phyloP scores from a whole-genome alignment of 2,329 filamentous ascomycete species.

The Magnaporthiopsis poae region DNA sequence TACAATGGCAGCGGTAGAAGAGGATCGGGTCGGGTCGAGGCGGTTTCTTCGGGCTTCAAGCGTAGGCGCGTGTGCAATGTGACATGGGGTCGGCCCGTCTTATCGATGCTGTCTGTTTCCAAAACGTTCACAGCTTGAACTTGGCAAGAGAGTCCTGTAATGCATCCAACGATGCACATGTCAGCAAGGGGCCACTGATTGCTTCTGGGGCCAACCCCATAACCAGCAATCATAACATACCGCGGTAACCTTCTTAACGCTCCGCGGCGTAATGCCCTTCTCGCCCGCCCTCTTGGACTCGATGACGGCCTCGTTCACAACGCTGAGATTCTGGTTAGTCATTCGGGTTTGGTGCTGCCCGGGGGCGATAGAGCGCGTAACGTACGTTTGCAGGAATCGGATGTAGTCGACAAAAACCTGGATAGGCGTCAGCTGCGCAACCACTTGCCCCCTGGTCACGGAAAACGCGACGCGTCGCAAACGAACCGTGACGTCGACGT shows the following conservation, averaged over 20 bases:
- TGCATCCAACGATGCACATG: background rate
- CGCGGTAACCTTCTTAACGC: slow-evolving; percentile 67
- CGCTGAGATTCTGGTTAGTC: slow-evolving; percentile 31
- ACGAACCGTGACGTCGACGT: slow-evolving; percentile 71
- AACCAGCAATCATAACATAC: slow-evolving; percentile 34
- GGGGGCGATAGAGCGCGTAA: slow-evolving; percentile 17
- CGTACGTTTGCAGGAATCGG: slow-evolving; percentile 65
- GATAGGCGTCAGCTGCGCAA: background rate
- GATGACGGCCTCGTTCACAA: slow-evolving; percentile 72
- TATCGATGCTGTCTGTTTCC: no score
- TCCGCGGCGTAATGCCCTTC: slow-evolving; percentile 61
- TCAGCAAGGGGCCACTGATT: background rate
- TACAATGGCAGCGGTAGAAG: no score
- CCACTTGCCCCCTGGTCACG: no score
- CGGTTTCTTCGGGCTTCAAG: no score
- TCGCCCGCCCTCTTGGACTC: slow-evolving; percentile 66
- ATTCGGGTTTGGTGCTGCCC: background rate
- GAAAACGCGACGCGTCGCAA: slow-evolving; percentile 13
- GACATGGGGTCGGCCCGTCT: no score
- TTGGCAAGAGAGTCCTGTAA: slow-evolving; percentile 53
- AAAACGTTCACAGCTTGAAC: slow-evolving; percentile 50
- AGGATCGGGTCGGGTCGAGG: no score
- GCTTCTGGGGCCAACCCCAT: no score
- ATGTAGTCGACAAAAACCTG: slow-evolving; percentile 80
- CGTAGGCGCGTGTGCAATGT: no score